Percentiles rank a stretch among this genome's conserved stretches.
Conservation (phyloP, 768 basidiomycete species). For the Kwoniella sp. region DNA sequence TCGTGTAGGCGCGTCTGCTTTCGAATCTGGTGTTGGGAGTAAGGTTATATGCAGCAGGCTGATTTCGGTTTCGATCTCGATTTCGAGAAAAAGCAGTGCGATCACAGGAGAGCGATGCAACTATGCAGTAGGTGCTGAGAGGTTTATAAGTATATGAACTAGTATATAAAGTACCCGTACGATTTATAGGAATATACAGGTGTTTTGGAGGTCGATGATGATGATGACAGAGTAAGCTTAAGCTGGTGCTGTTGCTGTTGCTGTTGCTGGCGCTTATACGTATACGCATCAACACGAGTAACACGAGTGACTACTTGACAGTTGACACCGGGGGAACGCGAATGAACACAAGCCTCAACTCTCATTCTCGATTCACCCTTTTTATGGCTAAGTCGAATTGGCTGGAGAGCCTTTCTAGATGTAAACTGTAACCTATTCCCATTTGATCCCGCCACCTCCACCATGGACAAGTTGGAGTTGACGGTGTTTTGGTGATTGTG, state of each 20-base stretch:
- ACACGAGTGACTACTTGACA: no score
- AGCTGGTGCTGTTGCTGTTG: neutral
- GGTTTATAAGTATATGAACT: no score
- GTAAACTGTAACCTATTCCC: no score
- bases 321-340: neutral
- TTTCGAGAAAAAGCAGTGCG: no score
- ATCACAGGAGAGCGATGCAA: no score
- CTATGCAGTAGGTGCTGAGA: neutral
- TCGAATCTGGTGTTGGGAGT: no score
- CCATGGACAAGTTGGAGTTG: neutral
- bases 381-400: constrained; percentile 1
- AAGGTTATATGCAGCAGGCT: no score
- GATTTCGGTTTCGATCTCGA: no score
- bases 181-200: constrained; percentile 1
- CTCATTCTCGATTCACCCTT: neutral
- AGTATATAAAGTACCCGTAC: neutral
- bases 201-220: no score
- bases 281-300: neutral
- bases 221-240: no score
- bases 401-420: neutral
- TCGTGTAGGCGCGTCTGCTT: neutral
- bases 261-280: neutral
- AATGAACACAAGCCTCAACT: neutral
- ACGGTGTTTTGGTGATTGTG: neutral
- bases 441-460: constrained; percentile 8